Evolutionary conservation across 306 rosid genomes (phyloP), one percentile per base, ranked within the genome.

Genomic region (Vicia faba): DNA sequence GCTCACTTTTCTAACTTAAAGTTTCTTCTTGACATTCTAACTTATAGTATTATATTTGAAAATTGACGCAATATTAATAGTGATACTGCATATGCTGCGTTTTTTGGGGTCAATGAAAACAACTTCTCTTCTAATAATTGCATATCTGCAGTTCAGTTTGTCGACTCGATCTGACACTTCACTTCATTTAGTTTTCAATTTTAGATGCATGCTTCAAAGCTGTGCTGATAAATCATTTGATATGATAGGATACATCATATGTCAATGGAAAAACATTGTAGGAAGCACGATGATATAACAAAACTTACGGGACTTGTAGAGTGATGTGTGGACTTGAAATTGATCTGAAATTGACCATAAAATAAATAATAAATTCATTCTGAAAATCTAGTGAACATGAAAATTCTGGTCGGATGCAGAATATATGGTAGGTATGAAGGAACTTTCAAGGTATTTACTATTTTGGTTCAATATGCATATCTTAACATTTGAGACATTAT

Each of bases 391-490:
- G 16, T 61, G 66, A 51, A 7, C 28, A 20, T 43, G 61, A 56
- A 62, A 55, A 39, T 72, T 72, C 40, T 50, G 60, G 73, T 62
- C 5, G 20, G 59, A 28, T 56, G 45, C 23, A n/a, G 59, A 68
- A 58, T 38, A 41, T 18, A 1, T 10, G 58, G 72, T 70, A 29
- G 85, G 82, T 74, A 53, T 43, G 74, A 69, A 28, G 82, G 66
- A 75, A 53, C 59, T 73, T 43, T 81, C 80, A 51, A 54, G 38
- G 61, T 26, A 55, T 13, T 28, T 20, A 3, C 55, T 13, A 38
- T n/a, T 59, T 44, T 31, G 75, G 54, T 44, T 69, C 16, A 62
- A 41, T 45, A 69, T 44, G 55, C 31, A 59, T 38, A 44, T 45
- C 50, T 18, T 77, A 8, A 11, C 64, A 57, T 18, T 68, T 11